phyloP scores from a whole-genome alignment of 768 basidiomycete genomes.

The Chalciporus pseudorubinellus region DNA sequence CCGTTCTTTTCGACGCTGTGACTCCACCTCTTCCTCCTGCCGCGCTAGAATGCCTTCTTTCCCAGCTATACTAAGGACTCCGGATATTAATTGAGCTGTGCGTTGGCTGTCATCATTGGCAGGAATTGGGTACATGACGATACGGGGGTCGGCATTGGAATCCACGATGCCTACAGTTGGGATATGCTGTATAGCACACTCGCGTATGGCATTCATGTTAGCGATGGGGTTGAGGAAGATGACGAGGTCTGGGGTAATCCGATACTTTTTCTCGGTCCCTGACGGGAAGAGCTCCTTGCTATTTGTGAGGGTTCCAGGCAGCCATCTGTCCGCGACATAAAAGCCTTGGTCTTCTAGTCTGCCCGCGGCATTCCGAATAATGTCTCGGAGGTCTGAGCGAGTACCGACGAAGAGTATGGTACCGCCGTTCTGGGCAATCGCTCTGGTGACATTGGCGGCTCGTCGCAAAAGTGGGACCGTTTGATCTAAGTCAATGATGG shows the following conservation, averaged over 20 bases:
- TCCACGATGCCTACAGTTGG: conserved; percentile 95
- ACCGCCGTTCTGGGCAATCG: conserved; percentile 77
- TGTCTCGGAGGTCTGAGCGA: conserved; percentile 68
- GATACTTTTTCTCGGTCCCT: conserved; percentile 44
- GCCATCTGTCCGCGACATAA: conserved; percentile 85
- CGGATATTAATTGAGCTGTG: conserved; percentile 87
- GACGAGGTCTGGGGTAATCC: conserved; percentile 80
- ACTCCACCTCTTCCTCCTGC: conserved; percentile 27
- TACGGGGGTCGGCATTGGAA: conserved; percentile 91
- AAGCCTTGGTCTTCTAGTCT: conserved; percentile 80
- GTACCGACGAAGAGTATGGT: conserved; percentile 90
- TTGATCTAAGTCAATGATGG: conserved; percentile 92
- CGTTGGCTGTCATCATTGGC: conserved; percentile 96
- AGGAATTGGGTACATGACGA: conserved; percentile 97
- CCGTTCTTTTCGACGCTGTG: conserved; percentile 25
- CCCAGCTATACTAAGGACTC: conserved; percentile 87
- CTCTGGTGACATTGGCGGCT: conserved; percentile 83
- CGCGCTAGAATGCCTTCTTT: conserved; percentile 62
- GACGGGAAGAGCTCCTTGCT: conserved; percentile 70
- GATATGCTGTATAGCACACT: conserved; percentile 85
- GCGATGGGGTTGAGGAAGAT: conserved; percentile 88
- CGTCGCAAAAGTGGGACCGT: conserved; percentile 90
- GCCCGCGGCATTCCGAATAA: conserved; percentile 75
- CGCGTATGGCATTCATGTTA: conserved; percentile 83
- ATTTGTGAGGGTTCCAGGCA: conserved; percentile 95